Percentiles rank a stretch among this genome's conserved stretches.
phyloP scores from a whole-genome alignment of 768 basidiomycete genomes.

The Collybia nuda region DNA sequence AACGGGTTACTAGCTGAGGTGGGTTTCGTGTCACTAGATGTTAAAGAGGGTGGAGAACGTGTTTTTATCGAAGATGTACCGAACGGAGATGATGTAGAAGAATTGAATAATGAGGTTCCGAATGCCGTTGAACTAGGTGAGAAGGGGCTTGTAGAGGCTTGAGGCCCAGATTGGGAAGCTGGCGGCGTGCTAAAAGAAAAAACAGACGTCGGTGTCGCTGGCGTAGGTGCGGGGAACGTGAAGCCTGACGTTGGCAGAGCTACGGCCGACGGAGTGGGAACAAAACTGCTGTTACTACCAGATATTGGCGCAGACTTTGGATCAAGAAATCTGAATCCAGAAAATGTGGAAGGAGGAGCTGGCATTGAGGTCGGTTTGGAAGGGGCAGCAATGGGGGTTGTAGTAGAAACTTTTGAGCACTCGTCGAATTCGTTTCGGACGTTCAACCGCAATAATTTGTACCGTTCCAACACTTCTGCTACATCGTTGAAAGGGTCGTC shows the following conservation, averaged over 20 bases:
- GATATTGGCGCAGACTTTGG: not conserved
- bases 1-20: slow-evolving; percentile 1
- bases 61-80: slow-evolving; percentile 4
- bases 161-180: not conserved
- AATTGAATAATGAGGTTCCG: not conserved
- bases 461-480: not conserved
- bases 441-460: not conserved
- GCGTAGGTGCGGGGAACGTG: not conserved
- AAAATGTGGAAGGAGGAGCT: not conserved
- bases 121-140: not conserved
- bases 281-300: not conserved
- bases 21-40: not conserved
- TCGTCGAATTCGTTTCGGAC: slow-evolving; percentile 2
- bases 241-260: not conserved
- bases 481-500: slow-evolving; percentile 2
- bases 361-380: not conserved
- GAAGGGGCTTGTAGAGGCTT: not conserved
- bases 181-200: not conserved
- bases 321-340: not conserved
- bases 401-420: not conserved
- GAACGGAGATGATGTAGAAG: not conserved
- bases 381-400: not conserved
- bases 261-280: not conserved
- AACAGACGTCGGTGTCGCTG: not conserved
- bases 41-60: not conserved